Percentiles rank a stretch among this genome's conserved stretches.
Evolutionary conservation across 805 yeast genomes (phyloP).

Genomic region (Yarrowia osloensis): DNA sequence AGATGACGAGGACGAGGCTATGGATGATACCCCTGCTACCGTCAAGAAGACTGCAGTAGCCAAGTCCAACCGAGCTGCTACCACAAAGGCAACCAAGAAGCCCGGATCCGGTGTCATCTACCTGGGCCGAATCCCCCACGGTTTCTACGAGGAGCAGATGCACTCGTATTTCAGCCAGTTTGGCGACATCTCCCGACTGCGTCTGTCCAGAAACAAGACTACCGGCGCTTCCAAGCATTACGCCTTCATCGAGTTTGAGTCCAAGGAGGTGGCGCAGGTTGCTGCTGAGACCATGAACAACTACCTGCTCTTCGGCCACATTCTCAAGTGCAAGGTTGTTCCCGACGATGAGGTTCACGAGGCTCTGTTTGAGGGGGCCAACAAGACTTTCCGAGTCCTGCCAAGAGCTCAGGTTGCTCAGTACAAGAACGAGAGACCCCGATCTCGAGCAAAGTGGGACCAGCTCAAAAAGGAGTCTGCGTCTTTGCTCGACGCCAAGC

Average conservation of each 20-base stretch:
- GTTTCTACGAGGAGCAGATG: constrained; percentile 76
- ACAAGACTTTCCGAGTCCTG: constrained; percentile 55
- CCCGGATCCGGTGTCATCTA: constrained; percentile 64
- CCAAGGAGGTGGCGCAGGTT: constrained; percentile 72
- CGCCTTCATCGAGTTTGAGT: constrained; percentile 83
- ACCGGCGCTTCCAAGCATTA: constrained; percentile 90
- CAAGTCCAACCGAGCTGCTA: constrained; percentile 25
- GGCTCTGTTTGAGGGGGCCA: constrained; percentile 60
- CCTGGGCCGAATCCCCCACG: constrained; percentile 89
- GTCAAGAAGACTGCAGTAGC: constrained; percentile 23
- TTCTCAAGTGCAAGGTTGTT: constrained; percentile 69
- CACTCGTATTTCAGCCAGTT: constrained; percentile 84
- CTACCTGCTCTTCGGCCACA: constrained; percentile 84
- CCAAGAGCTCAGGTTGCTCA: constrained; percentile 61
- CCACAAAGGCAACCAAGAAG: constrained; percentile 5
- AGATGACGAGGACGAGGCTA: constrained; percentile 12
- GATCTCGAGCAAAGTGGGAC: constrained; percentile 59
- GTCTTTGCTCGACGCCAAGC: constrained; percentile 48
- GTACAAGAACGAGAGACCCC: constrained; percentile 57
- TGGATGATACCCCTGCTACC: constrained; percentile 19
- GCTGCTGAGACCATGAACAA: constrained; percentile 97
- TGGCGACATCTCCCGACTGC: constrained; percentile 77
- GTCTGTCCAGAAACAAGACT: constrained; percentile 83
- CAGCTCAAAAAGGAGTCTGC: constrained; percentile 52
- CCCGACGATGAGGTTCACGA: constrained; percentile 46